Evolutionary conservation across 169 alveolate species (phyloP), one percentile per base, ranked within the genome.

Genomic region (Plasmodium inui): DNA sequence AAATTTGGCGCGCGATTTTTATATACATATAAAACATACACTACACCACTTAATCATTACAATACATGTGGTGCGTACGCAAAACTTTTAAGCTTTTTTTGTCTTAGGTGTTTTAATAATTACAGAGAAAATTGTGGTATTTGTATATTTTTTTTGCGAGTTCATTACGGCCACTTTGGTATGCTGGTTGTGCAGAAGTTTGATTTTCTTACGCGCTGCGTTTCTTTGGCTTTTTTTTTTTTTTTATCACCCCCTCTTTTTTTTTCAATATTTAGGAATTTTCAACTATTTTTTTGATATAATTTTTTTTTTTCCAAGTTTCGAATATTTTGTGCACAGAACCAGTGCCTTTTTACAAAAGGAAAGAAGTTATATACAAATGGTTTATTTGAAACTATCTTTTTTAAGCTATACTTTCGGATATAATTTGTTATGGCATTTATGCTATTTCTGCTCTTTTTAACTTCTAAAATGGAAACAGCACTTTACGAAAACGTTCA

Each of bases 311-410:
- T 50, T 81, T 50, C 74, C 41, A 81, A 41, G 1, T 81, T 81
- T 81, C 50, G 34, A 53, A 53, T 81, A 81, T 12, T 44, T 81
- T 44, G 76, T 81, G 88, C 88, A 81, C 88, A 81, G 79, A 81
- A 81, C 44, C 22, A 39, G 26, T 12, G 50, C 17, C 19, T 8
- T 28, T 10, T 30, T 76, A 39, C 61, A 50, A 50, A 50, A 46
- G 57, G 1, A 17, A 17, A 12, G 61, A 50, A 50, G 14, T 46
- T n/a, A 46, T 50, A 50, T 50, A 50, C 10, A 50, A 50, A 50
- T 14, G 61, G 61, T 50, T 50, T 50, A 50, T 12, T 50, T 50
- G 28, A 32, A 79, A 17, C 32, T 78, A 79, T 6, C 32, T 3
- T 26, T 32, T 79, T 79, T 79, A 50, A 79, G 55, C 84, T 79